Percentiles rank a stretch among this genome's conserved stretches.
Conservation (phyloP, 2,329 filamentous ascomycete genomes). For the Xylariales sp. region DNA sequence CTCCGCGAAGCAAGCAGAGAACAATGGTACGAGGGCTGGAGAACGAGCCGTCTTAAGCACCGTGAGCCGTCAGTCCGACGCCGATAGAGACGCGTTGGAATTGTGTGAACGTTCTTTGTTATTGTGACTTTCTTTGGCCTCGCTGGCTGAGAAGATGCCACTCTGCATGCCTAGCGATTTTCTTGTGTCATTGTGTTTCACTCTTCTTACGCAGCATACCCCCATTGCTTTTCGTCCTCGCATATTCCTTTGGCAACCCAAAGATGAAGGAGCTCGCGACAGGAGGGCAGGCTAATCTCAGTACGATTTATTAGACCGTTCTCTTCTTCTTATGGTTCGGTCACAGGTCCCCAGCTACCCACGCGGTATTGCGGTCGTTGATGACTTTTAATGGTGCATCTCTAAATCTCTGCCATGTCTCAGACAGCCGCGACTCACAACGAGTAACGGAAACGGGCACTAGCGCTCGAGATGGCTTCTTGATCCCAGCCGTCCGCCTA, state of each 20-base stretch:
- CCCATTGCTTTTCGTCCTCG: slow-evolving; percentile 14
- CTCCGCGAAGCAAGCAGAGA: slow-evolving; percentile 86
- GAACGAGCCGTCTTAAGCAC: slow-evolving; percentile 64
- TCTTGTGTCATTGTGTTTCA: slow-evolving; percentile 16
- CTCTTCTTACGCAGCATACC: slow-evolving; percentile 23
- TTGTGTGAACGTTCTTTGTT: slow-evolving; percentile 9
- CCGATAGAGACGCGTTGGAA: slow-evolving; percentile 25
- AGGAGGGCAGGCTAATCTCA: slow-evolving; percentile 1
- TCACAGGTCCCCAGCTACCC: neutral
- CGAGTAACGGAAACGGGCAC: too few species aligned
- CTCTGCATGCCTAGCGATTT: slow-evolving; percentile 18
- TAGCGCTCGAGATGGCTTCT: too few species aligned
- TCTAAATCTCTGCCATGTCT: too few species aligned
- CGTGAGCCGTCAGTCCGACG: slow-evolving; percentile 35
- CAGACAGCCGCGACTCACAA: too few species aligned
- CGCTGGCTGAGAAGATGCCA: neutral
- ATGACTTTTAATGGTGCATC: too few species aligned
- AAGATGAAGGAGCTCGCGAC: neutral
- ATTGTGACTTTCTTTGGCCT: slow-evolving; percentile 11
- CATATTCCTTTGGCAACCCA: slow-evolving; percentile 6
- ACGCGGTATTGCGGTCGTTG: too few species aligned
- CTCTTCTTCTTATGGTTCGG: slow-evolving; percentile 5
- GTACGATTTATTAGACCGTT: slow-evolving; percentile 1
- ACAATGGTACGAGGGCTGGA: slow-evolving; percentile 94
- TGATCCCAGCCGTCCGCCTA: neutral